A percentile compares a stretch with the other conserved stretches of the same genome.
Conservation (phyloP, 179 eudicot species). For the Beta corolliflora region DNA sequence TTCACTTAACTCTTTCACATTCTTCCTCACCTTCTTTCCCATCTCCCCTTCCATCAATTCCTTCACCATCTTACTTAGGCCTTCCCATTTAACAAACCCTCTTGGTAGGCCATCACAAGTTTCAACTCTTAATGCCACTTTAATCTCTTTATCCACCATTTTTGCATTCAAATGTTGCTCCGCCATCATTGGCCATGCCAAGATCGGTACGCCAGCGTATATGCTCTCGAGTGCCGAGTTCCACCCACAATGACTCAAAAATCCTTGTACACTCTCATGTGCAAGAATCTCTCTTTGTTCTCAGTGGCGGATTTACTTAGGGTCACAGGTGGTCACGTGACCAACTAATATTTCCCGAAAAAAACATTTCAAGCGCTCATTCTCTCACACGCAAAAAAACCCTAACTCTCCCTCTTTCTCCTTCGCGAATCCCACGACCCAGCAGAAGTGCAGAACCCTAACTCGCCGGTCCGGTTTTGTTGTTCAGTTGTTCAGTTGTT, state of each 20-base stretch:
- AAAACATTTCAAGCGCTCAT: no score
- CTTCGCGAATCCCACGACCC: no score
- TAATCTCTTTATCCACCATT: slow-evolving; percentile 55
- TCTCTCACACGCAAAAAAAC: no score
- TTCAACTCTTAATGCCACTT: slow-evolving; percentile 47
- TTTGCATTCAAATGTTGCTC: slow-evolving; percentile 62
- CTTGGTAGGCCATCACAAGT: slow-evolving; percentile 34
- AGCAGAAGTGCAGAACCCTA: no score
- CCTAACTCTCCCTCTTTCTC: no score
- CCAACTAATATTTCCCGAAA: no score
- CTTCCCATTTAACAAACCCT: slow-evolving; percentile 43
- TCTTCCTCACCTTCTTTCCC: slow-evolving; percentile 42
- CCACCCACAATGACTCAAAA: slow-evolving; percentile 78
- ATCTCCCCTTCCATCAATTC: slow-evolving; percentile 54
- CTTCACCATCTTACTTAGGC: slow-evolving; percentile 38
- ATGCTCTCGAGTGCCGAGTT: slow-evolving; percentile 59
- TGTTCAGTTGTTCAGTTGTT: no score
- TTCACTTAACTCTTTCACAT: slow-evolving; percentile 35
- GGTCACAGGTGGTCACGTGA: no score
- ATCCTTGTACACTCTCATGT: slow-evolving; percentile 49
- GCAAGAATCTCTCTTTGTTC: slow-evolving; percentile 41
- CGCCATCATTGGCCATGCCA: slow-evolving; percentile 72
- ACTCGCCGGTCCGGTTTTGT: no score
- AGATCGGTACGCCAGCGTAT: slow-evolving; percentile 50
- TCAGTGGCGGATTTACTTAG: no score